Evolutionary conservation across 495 filamentous ascomycete species (phyloP), one percentile per base, ranked within the genome.

Genomic region (Chaetomidium leptoderma): DNA sequence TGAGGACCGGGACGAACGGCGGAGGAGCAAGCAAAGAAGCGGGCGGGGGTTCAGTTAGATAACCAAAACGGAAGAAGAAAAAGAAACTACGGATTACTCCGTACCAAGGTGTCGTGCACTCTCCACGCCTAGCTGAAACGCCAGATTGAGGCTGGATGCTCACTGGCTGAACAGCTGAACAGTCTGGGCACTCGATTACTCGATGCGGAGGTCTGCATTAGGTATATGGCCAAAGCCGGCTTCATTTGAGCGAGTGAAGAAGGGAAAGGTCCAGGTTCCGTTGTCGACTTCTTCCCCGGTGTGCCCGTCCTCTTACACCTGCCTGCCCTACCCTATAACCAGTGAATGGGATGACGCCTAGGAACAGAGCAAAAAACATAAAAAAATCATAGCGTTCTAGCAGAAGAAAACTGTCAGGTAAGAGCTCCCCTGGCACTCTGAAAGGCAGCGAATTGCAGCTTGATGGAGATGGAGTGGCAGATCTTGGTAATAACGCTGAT

Each of bases 91-190:
- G 30, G 10, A 23, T 3, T 0, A 27, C n/a, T n/a, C n/a, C n/a
- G n/a, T n/a, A n/a, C n/a, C n/a, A n/a, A n/a, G 24, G 9, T n/a
- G 27, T 32, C 23, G 27, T 43, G 21, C 27, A 40, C 13, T 2
- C 17, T 24, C 19, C 26, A 55, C 7, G 27, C 29, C 52, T 32
- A 19, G 52, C 52, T 56, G 54, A 56, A 49, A 48, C 54, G 49
- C 24, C 7, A 23, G 13, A 14, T 3, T 23, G 43, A 47, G 44
- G 44, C 54, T 30, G 43, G 30, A 48, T 30, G 23, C 16, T 40
- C 33, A 56, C 32, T 56, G 54, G 54, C 33, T 37, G 32, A 27
- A 24, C 16, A 16, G n/a, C n/a, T n/a, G n/a, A n/a, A n/a, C n/a
- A n/a, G n/a, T 39, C n/a, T 30, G 39, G 44, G 43, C 17, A 23